Percentiles rank a stretch among this genome's conserved stretches.
phyloP scores from a whole-genome alignment of 2,329 filamentous ascomycete species.

The Exophiala dermatitidis region DNA sequence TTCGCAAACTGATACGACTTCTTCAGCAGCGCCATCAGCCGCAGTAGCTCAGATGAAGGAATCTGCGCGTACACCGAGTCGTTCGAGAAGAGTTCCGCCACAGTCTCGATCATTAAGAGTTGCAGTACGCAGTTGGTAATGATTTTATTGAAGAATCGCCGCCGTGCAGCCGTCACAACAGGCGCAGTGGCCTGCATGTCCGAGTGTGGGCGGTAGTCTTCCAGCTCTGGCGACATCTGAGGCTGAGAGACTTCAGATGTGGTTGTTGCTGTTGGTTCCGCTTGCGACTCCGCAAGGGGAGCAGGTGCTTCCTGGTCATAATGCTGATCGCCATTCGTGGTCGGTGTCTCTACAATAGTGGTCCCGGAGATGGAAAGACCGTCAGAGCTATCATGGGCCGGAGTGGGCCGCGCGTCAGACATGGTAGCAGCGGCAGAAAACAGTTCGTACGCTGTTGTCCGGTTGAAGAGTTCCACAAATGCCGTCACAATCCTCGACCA shows the following conservation, averaged over 20 bases:
- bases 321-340: slow-evolving; percentile 27
- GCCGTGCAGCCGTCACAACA: slow-evolving; percentile 83
- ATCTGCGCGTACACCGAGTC: slow-evolving; percentile 91
- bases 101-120: slow-evolving; percentile 97
- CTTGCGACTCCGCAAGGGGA: slow-evolving; percentile 19
- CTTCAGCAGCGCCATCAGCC: slow-evolving; percentile 89
- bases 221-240: slow-evolving; percentile 47
- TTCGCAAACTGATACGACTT: slow-evolving; percentile 95
- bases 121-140: slow-evolving; percentile 98
- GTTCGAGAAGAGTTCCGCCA: slow-evolving; percentile 97
- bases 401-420: slow-evolving; percentile 30
- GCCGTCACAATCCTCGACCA: slow-evolving; percentile 93
- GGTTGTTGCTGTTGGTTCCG: slow-evolving; percentile 17
- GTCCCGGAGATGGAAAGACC: slow-evolving; percentile 27
- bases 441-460: slow-evolving; percentile 88
- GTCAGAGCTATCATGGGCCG: slow-evolving; percentile 18
- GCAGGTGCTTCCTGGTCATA: slow-evolving; percentile 3
- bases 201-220: slow-evolving; percentile 77
- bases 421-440: slow-evolving; percentile 70
- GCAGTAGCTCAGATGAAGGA: slow-evolving; percentile 78
- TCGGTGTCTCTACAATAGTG: slow-evolving; percentile 28
- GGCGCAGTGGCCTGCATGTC: slow-evolving; percentile 79
- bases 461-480: slow-evolving; percentile 91
- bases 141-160: slow-evolving; percentile 97
- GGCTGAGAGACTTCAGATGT: slow-evolving; percentile 25